Evolutionary conservation across 2,329 filamentous ascomycete genomes (phyloP).

Genomic region (Cladophialophora psammophila): DNA sequence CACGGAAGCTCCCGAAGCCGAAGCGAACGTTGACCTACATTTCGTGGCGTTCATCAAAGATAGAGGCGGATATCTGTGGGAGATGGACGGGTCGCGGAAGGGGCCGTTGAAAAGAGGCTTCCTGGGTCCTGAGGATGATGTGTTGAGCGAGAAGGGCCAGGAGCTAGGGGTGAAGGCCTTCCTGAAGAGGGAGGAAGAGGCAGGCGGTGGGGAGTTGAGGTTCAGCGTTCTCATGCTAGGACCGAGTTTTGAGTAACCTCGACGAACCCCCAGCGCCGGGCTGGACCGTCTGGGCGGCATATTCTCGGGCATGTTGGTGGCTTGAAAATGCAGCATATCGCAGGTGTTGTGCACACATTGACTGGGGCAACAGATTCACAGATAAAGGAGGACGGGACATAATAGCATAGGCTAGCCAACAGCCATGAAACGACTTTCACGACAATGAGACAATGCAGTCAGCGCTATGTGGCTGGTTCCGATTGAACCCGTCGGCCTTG

Average conservation of each 20-base stretch:
- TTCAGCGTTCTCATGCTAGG: slow-evolving; percentile 70
- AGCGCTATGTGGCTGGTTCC: background rate
- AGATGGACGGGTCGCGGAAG: slow-evolving; percentile 77
- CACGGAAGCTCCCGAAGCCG: slow-evolving; percentile 77
- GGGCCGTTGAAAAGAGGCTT: slow-evolving; percentile 74
- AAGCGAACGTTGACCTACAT: slow-evolving; percentile 88
- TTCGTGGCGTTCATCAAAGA: slow-evolving; percentile 94
- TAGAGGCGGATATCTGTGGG: slow-evolving; percentile 75
- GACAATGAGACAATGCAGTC: slow-evolving; percentile 1
- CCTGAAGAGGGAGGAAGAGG: slow-evolving; percentile 63
- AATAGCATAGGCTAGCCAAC: background rate
- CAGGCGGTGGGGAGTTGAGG: slow-evolving; percentile 63
- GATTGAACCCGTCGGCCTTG: background rate
- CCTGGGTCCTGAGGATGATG: slow-evolving; percentile 69
- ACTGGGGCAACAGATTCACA: background rate
- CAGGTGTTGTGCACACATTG: background rate
- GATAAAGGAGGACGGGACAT: background rate
- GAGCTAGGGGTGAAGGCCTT: slow-evolving; percentile 71
- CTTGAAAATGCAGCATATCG: background rate
- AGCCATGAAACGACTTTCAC: background rate
- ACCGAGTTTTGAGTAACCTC: slow-evolving; percentile 60
- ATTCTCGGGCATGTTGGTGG: background rate
- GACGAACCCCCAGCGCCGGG: background rate
- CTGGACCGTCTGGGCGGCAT: background rate
- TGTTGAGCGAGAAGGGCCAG: slow-evolving; percentile 77